Evolutionary conservation across 2,329 filamentous ascomycete genomes (phyloP).

Genomic region (Botryotinia convoluta): DNA sequence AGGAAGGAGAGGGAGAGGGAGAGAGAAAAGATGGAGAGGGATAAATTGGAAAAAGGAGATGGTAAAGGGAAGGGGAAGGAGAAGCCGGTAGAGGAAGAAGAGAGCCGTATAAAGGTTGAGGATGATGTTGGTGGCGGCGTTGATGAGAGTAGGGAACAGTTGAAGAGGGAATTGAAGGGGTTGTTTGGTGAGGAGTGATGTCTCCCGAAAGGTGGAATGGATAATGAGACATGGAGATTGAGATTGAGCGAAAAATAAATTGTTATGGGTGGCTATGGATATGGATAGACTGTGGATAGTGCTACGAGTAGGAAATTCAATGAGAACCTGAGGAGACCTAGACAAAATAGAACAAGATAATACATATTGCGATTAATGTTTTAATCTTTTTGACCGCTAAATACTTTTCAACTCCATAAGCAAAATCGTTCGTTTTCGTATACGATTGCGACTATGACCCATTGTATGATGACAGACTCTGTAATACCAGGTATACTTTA

Average conservation of each 20-base stretch:
- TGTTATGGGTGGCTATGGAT: not conserved
- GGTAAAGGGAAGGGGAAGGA: not conserved
- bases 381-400: not conserved
- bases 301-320: not conserved
- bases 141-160: slow-evolving; percentile 24
- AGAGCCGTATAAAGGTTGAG: slow-evolving; percentile 14
- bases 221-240: not conserved
- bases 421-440: not conserved
- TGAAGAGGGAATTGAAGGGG: slow-evolving; percentile 29
- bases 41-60: not conserved
- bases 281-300: not conserved
- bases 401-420: not conserved
- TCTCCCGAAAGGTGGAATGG: not conserved
- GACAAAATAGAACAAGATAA: not conserved
- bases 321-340: not conserved
- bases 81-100: slow-evolving; percentile 2
- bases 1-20: not conserved
- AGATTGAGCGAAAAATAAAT: not conserved
- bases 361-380: not conserved
- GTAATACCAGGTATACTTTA: not conserved
- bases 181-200: slow-evolving; percentile 28
- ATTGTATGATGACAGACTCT: not conserved
- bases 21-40: not conserved
- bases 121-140: not conserved
- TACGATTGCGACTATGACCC: not conserved